Percentiles rank a stretch among this genome's conserved stretches.
phyloP scores from a whole-genome alignment of 2,329 filamentous ascomycete species.

The Talaromyces sp. region DNA sequence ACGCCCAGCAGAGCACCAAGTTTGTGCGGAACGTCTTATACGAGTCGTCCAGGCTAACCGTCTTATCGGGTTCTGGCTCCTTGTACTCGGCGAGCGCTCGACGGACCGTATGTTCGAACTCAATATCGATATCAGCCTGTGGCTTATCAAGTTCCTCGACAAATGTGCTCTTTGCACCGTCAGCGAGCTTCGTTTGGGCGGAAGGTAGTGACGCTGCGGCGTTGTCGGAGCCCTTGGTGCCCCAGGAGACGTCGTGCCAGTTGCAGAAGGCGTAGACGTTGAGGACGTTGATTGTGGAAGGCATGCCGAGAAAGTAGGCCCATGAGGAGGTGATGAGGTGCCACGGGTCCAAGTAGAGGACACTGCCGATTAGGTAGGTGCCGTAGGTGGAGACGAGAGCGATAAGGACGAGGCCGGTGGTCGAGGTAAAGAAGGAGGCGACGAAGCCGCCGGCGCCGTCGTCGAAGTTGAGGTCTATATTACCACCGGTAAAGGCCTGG shows the following conservation, averaged over 20 bases:
- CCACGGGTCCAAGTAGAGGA: conserved; percentile 98
- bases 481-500: conserved; percentile 64
- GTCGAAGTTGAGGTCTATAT: conserved; percentile 60
- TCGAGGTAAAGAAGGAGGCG: conserved; percentile 73
- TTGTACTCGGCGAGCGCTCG: no score
- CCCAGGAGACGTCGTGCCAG: conserved; percentile 99
- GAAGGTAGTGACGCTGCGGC: conserved; percentile 86
- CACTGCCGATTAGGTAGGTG: conserved; percentile 92
- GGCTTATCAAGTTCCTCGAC: conserved; percentile 96
- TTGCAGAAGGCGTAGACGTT: conserved; percentile 99
- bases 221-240: conserved; percentile 98
- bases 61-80: no score
- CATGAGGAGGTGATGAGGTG: conserved; percentile 99
- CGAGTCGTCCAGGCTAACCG: no score
- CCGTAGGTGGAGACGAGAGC: conserved; percentile 92
- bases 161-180: conserved; percentile 42
- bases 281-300: conserved; percentile 97
- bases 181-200: conserved; percentile 75
- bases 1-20: no score
- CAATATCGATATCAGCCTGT: conserved; percentile 95
- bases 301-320: conserved; percentile 86
- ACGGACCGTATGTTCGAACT: conserved; percentile 84
- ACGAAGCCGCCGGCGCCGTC: conserved; percentile 65
- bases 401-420: conserved; percentile 86
- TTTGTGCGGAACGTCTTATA: no score